phyloP scores from a whole-genome alignment of 768 basidiomycete genomes.

The Amanita muscaria region DNA sequence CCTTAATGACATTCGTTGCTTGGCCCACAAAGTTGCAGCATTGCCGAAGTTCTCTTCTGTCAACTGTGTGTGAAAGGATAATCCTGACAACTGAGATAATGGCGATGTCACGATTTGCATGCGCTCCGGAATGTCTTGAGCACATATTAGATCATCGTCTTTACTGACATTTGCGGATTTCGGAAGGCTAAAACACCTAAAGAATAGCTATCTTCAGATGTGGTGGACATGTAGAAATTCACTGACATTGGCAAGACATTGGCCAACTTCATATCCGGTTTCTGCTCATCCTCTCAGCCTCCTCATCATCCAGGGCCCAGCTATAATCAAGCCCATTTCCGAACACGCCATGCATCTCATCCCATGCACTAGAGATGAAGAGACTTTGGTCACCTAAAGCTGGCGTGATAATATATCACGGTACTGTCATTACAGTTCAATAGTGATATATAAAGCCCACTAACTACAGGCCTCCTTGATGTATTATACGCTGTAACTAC shows the following conservation, averaged over 20 bases:
- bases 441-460: too few relatives aligned
- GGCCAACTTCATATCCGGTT: slow-evolving; percentile 73
- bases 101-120: slow-evolving; percentile 89
- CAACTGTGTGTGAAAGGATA: slow-evolving; percentile 54
- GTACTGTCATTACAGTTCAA: too few relatives aligned
- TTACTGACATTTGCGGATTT: slow-evolving; percentile 86
- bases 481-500: too few relatives aligned
- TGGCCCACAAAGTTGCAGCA: slow-evolving; percentile 87
- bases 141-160: slow-evolving; percentile 88
- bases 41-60: slow-evolving; percentile 66
- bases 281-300: slow-evolving; percentile 44
- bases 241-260: slow-evolving; percentile 42
- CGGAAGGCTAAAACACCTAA: slow-evolving; percentile 96
- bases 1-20: slow-evolving; percentile 58
- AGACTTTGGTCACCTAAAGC: too few relatives aligned
- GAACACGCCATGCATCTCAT: slow-evolving; percentile 92
- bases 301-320: slow-evolving; percentile 84
- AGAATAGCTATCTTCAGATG: too few relatives aligned
- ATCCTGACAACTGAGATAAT: slow-evolving; percentile 54
- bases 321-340: slow-evolving; percentile 96
- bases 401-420: too few relatives aligned
- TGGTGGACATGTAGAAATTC: slow-evolving; percentile 5
- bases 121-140: slow-evolving; percentile 87
- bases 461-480: too few relatives aligned
- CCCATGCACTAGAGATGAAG: slow-evolving; percentile 85